Conservation (phyloP, 164 flowering plant genomes). For the Sedum album region DNA sequence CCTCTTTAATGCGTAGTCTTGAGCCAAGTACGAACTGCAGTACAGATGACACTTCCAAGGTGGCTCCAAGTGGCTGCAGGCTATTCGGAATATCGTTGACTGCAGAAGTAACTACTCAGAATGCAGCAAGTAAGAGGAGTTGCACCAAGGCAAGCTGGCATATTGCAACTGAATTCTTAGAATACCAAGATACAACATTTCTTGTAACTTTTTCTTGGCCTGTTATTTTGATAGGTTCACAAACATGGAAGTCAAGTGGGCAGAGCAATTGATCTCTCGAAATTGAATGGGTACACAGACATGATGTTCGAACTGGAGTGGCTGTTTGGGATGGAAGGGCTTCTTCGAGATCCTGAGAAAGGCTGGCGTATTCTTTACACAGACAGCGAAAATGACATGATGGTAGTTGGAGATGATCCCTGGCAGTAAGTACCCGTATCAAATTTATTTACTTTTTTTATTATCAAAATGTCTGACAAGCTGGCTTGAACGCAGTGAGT, state of each 20-base stretch:
- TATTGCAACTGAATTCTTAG: not conserved
- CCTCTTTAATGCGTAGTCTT: slow-evolving; percentile 10
- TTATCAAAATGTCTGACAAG: not conserved
- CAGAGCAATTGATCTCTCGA: slow-evolving; percentile 81
- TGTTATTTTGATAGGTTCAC: slow-evolving; percentile 58
- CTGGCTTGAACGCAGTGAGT: slow-evolving; percentile 43
- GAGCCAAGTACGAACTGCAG: slow-evolving; percentile 16
- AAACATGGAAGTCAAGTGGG: slow-evolving; percentile 90
- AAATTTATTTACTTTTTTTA: not conserved
- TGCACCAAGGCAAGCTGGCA: slow-evolving; percentile 55
- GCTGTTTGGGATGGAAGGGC: slow-evolving; percentile 86
- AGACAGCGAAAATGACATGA: slow-evolving; percentile 73
- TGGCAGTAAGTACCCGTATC: slow-evolving; percentile 65
- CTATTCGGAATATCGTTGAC: slow-evolving; percentile 76
- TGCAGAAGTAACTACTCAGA: slow-evolving; percentile 35
- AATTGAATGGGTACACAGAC: slow-evolving; percentile 55
- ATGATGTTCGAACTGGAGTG: slow-evolving; percentile 61
- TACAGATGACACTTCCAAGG: slow-evolving; percentile 24
- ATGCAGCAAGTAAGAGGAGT: slow-evolving; percentile 56
- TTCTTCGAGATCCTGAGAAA: slow-evolving; percentile 50
- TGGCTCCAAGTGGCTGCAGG: slow-evolving; percentile 34
- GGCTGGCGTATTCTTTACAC: slow-evolving; percentile 89
- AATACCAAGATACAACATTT: not conserved
- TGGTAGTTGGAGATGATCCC: slow-evolving; percentile 92
- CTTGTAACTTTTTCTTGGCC: slow-evolving; percentile 12